Conservation (phyloP, 768 basidiomycete species). For the Boletellus emodensis region DNA sequence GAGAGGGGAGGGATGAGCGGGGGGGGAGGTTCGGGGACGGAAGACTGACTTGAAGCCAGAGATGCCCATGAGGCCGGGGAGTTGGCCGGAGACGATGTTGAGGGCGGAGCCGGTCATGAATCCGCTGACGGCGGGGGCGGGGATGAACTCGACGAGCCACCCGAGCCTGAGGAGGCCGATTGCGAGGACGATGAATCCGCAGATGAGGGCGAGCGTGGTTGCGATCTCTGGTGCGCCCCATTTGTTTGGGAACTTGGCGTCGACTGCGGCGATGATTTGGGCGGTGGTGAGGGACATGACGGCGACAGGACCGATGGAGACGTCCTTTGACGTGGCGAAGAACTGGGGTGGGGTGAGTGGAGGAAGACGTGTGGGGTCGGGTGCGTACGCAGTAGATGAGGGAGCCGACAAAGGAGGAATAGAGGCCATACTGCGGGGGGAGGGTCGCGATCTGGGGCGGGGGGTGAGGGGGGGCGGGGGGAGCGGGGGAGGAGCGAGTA, state of each 20-base stretch:
- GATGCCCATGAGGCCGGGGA: slow-evolving; percentile 88
- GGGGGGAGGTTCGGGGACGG: not conserved
- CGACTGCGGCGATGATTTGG: slow-evolving; percentile 70
- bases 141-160: slow-evolving; percentile 95
- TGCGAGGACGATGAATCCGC: slow-evolving; percentile 86
- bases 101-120: slow-evolving; percentile 99
- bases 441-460: slow-evolving; percentile 71
- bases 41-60: slow-evolving; percentile 70
- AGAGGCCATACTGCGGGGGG: slow-evolving; percentile 84
- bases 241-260: slow-evolving; percentile 46
- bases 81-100: slow-evolving; percentile 83
- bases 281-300: slow-evolving; percentile 93
- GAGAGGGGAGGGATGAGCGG: slow-evolving; percentile 3
- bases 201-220: slow-evolving; percentile 77
- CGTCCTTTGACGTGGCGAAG: slow-evolving; percentile 97
- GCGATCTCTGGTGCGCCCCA: slow-evolving; percentile 77
- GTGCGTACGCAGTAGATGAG: slow-evolving; percentile 72
- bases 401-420: slow-evolving; percentile 89
- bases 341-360: slow-evolving; percentile 42
- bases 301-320: slow-evolving; percentile 98
- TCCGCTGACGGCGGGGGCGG: slow-evolving; percentile 76
- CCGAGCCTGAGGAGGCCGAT: slow-evolving; percentile 88
- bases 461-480: not conserved
- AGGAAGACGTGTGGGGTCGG: not conserved
- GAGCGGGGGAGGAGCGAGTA: slow-evolving; percentile 21